Evolutionary conservation across 2,329 filamentous ascomycete species (phyloP).

Genomic region (Diaporthe caulivora): DNA sequence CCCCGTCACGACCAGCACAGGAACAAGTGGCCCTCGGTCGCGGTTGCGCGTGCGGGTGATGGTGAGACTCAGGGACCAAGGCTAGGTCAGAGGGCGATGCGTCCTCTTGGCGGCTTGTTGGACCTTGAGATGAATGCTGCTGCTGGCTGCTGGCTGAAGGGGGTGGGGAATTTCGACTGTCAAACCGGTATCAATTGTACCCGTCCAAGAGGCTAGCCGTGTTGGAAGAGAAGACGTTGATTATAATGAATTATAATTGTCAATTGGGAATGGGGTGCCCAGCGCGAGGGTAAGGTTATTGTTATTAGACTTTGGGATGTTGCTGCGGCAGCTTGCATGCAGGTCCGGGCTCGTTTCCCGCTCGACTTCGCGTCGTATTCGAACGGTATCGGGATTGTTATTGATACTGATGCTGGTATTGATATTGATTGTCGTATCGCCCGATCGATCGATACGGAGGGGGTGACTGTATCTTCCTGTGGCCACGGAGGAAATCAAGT

Average conservation of each 20-base stretch:
- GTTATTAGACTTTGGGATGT: neutral
- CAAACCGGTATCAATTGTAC: slow-evolving; percentile 22
- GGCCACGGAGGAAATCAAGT: neutral
- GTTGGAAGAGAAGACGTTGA: neutral
- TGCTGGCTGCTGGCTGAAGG: neutral
- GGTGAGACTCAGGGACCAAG: neutral
- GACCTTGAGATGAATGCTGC: neutral
- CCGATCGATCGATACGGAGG: neutral
- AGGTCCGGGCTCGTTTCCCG: slow-evolving; percentile 2
- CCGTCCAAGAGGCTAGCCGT: slow-evolving; percentile 6
- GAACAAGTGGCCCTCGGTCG: neutral
- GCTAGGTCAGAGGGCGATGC: neutral
- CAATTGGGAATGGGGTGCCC: too few relatives aligned
- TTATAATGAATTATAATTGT: neutral
- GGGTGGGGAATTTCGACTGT: slow-evolving; percentile 15
- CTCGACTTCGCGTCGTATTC: neutral
- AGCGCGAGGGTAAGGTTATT: neutral
- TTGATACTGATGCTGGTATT: neutral
- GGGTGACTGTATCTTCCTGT: neutral
- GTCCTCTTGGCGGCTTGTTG: neutral
- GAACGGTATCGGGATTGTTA: too few relatives aligned
- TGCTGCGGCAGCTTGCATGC: slow-evolving; percentile 13
- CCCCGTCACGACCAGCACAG: slow-evolving; percentile 7
- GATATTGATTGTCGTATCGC: neutral
- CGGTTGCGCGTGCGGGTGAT: neutral